A percentile compares a stretch with the other conserved stretches of the same genome.
Conservation (phyloP, 495 filamentous ascomycete species). For the Pyrenula massariospora region DNA sequence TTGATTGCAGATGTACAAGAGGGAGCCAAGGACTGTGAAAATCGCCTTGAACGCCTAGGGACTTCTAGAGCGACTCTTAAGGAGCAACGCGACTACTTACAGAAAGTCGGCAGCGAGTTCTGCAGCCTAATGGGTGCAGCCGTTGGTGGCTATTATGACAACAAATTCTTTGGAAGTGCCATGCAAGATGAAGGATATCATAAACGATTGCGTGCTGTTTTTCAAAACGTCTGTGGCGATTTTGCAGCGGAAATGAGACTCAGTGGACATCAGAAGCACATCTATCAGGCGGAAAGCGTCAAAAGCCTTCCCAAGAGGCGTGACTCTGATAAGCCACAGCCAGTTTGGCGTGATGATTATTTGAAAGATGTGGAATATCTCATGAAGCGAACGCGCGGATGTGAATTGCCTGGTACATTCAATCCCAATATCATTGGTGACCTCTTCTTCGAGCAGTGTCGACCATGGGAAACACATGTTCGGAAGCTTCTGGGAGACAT, state of each 20-base stretch:
- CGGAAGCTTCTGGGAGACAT: slow-evolving; percentile 17
- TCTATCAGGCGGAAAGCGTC: slow-evolving; percentile 19
- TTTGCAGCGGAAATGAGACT: slow-evolving; percentile 39
- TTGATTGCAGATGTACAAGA: slow-evolving; percentile 18
- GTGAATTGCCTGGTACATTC: slow-evolving; percentile 39
- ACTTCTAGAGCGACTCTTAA: slow-evolving; percentile 26
- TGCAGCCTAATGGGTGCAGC: slow-evolving; percentile 35
- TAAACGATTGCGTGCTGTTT: slow-evolving; percentile 46
- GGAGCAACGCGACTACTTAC: slow-evolving; percentile 42
- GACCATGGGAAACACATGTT: slow-evolving; percentile 31
- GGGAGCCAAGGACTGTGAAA: slow-evolving; percentile 5
- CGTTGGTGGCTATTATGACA: slow-evolving; percentile 42
- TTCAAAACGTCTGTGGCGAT: slow-evolving; percentile 43
- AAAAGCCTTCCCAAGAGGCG: background rate
- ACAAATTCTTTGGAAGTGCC: slow-evolving; percentile 41
- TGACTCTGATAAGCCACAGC: background rate
- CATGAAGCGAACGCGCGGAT: slow-evolving; percentile 24
- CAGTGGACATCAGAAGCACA: slow-evolving; percentile 28
- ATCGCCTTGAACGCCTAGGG: slow-evolving; percentile 33
- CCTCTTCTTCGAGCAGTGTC: slow-evolving; percentile 37
- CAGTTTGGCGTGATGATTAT: background rate
- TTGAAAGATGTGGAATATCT: slow-evolving; percentile 17
- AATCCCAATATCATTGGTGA: slow-evolving; percentile 38
- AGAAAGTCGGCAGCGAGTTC: slow-evolving; percentile 39
- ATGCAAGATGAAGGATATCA: slow-evolving; percentile 16